These are phyloP conservation scores for Phytopythium ostracodes DNA, from an alignment of 352 stramenopile genomes.

Conservation along the genomic window DNA sequence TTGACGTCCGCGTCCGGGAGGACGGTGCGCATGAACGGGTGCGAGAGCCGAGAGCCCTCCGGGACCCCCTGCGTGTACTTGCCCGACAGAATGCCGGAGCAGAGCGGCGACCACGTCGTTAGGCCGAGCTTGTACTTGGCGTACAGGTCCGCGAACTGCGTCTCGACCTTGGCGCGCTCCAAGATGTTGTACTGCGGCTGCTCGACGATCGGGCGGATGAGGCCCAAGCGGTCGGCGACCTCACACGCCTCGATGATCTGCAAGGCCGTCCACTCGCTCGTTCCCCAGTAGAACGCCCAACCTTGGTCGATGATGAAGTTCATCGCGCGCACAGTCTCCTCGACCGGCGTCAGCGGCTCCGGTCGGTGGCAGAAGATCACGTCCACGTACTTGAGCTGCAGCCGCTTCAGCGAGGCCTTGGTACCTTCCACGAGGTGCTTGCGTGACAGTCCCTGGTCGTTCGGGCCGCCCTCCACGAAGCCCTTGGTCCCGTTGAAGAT, in stretches of 20 bases:
- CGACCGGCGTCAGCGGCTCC: conserved; percentile 48
- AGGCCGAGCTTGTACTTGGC: conserved; percentile 28
- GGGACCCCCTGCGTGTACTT: conserved; percentile 48
- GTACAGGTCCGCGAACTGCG: conserved; percentile 16
- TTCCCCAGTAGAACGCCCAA: conserved; percentile 45
- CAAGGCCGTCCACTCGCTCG: conserved; percentile 45
- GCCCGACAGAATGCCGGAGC: conserved; percentile 42
- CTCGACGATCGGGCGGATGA: conserved; percentile 36
- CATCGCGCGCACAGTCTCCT: conserved; percentile 61
- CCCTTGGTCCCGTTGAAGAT: conserved; percentile 31
- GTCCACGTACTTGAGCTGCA: conserved; percentile 53
- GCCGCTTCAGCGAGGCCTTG: conserved; percentile 28
- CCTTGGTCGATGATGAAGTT: conserved; percentile 39
- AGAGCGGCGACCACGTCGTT: conserved; percentile 26
- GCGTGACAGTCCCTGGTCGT: conserved; percentile 25
- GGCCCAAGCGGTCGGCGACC: conserved; percentile 29
- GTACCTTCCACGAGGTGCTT: conserved; percentile 49
- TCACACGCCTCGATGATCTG: conserved; percentile 47
- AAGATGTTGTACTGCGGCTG: conserved; percentile 68
- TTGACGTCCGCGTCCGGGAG: conserved; percentile 9
- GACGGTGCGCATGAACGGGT: not conserved
- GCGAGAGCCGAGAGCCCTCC: conserved; percentile 22
- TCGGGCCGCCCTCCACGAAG: conserved; percentile 17
- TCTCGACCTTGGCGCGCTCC: conserved; percentile 17
- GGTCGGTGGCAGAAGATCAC: conserved; percentile 58